These are phyloP conservation scores for Kluyveromyces dobzhanskii DNA, from an alignment of 805 yeast genomes.

Conservation along the genomic window DNA sequence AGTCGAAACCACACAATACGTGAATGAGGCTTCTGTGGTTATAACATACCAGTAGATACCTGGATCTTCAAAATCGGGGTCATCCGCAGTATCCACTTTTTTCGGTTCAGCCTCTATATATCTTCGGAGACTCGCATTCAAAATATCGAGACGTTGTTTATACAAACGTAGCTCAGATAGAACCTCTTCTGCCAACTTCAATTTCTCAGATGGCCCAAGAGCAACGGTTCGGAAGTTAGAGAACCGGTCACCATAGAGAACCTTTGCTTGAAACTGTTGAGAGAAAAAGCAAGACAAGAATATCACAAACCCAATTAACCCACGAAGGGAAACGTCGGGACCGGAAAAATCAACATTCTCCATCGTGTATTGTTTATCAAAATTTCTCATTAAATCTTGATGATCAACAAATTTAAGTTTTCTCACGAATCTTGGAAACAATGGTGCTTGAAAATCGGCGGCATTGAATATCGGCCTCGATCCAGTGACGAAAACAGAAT, in stretches of 20 bases:
- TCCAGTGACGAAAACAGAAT: constrained; percentile 11
- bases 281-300: constrained; percentile 13
- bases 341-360: constrained; percentile 1
- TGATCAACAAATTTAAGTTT: constrained; percentile 11
- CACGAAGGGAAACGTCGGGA: neutral
- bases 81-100: neutral
- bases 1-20: constrained; percentile 6
- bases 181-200: constrained; percentile 14
- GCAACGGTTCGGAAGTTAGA: constrained; percentile 23
- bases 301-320: constrained; percentile 15
- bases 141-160: constrained; percentile 12
- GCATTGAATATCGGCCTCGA: constrained; percentile 18
- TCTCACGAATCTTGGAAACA: constrained; percentile 20
- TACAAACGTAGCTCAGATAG: constrained; percentile 11
- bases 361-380: neutral
- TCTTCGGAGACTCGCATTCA: constrained; percentile 15
- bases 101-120: constrained; percentile 15
- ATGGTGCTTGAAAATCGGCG: constrained; percentile 13
- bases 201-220: constrained; percentile 13
- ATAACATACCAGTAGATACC: neutral
- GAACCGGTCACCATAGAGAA: constrained; percentile 20
- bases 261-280: constrained; percentile 15
- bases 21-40: constrained; percentile 1
- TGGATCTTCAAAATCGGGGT: neutral
- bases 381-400: constrained; percentile 4